Evolutionary conservation across 2,329 filamentous ascomycete genomes (phyloP).

Genomic region (Trematosphaeria pertusa): DNA sequence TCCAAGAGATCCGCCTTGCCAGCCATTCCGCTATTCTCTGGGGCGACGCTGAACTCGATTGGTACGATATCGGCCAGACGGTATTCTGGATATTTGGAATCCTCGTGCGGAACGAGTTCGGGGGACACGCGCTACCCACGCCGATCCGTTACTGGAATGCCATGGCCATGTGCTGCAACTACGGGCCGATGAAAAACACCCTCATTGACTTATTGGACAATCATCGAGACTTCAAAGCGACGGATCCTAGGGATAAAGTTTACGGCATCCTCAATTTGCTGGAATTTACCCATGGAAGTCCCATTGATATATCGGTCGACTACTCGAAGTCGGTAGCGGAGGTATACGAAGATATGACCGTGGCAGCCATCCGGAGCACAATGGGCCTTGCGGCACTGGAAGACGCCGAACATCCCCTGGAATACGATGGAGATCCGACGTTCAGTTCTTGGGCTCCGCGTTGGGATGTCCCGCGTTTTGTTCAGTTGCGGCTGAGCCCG

Average conservation of each 20-base stretch:
- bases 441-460: conserved; percentile 5
- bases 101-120: background rate
- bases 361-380: background rate
- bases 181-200: background rate
- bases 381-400: background rate
- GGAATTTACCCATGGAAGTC: background rate
- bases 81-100: conserved; percentile 3
- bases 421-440: background rate
- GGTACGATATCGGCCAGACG: conserved; percentile 2
- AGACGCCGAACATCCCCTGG: background rate
- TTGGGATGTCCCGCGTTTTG: background rate
- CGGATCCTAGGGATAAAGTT: conserved; percentile 14
- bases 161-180: background rate
- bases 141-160: background rate
- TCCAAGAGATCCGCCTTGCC: conserved; percentile 15
- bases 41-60: conserved; percentile 6
- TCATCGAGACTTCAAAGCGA: background rate
- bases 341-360: conserved; percentile 2
- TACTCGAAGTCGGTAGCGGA: conserved; percentile 4
- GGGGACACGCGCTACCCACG: background rate
- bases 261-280: conserved; percentile 10
- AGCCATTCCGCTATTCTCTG: conserved; percentile 5
- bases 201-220: background rate
- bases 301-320: background rate
- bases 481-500: too few species aligned